Base-by-base conservation (phyloP, 208 protist species). In the Wallacemonas sp. region DNA sequence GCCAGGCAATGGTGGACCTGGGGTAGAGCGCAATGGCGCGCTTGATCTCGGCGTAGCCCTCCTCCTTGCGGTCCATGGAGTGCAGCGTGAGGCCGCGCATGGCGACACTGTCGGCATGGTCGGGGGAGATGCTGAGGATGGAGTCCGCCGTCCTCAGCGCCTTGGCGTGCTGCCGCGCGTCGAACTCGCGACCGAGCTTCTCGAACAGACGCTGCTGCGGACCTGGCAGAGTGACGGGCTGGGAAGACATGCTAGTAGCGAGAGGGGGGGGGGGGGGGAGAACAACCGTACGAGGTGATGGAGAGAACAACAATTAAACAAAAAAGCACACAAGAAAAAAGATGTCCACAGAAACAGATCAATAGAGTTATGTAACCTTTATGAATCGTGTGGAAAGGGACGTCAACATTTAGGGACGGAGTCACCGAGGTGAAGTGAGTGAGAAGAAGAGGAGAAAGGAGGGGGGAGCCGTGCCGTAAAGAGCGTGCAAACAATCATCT, bases 1-100 rank as follows among this genome's bases (percentile, higher is more conserved):
- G 97, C 96, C 97, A 98, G 50, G 91, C 94, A 23, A 97, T 84
- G 29, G 93, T 89, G 11, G 80, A 94, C 29, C 77, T 82, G 23
- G 76, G 65, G 65, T 81, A 72, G 23, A 81, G 23, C 1, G 74
- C 65, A 36, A 91, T 81, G 3, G 87, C 87, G n/a, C 73, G 45
- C 61, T 87, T 81, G 55, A 93, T 82, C 11, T 41, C 38, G 28
- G 76, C 69, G 67, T 87, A 83, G 32, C 84, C 84, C 81, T 93
- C 87, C 45, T 89, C 84, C 74, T 86, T 83, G 23, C 70, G 72
- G n/a, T 87, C 77, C 59, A 93, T 61, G 61, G 83, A 77, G 74
- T 87, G 77, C 62, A 96, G 62, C 5, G 82, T 85, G 8, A 94
- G 65, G n/a, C 91, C 91, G 23, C 82, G 82, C 78, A 92, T 85